Conservation (phyloP, 2,329 filamentous ascomycete genomes). For the Ophiostoma ips region DNA sequence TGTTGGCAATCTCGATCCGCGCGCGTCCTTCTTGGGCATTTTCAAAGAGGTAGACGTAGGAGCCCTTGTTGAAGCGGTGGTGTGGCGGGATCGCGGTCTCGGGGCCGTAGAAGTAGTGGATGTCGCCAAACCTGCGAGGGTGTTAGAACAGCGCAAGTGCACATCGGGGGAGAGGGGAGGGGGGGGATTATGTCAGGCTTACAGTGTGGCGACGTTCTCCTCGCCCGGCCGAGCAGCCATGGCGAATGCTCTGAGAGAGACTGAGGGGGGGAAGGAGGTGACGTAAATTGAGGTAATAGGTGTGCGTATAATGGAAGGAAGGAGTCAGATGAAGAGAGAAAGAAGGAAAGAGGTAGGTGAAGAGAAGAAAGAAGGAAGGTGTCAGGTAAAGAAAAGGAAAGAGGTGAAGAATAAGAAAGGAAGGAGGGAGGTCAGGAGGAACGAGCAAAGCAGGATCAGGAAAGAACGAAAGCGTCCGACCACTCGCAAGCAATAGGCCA, state of each 20-base stretch:
- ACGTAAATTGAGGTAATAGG: not conserved
- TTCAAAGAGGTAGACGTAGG: slow-evolving; percentile 70
- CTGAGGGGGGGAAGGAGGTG: not conserved
- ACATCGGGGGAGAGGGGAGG: not conserved
- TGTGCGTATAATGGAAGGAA: not conserved
- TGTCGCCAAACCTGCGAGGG: slow-evolving; percentile 52
- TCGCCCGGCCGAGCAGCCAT: slow-evolving; percentile 33
- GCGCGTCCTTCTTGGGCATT: slow-evolving; percentile 52
- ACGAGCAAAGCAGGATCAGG: no score
- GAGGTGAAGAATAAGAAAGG: no score
- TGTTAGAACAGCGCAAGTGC: not conserved
- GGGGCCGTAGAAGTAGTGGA: slow-evolving; percentile 68
- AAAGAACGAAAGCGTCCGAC: no score
- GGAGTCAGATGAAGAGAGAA: no score
- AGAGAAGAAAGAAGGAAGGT: no score
- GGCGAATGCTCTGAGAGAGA: not conserved
- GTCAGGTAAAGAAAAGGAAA: no score
- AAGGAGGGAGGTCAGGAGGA: no score
- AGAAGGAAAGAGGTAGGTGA: no score
- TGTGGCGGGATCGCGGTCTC: slow-evolving; percentile 54
- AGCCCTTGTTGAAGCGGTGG: slow-evolving; percentile 67
- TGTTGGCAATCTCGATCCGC: slow-evolving; percentile 63
- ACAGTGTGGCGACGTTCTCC: slow-evolving; percentile 35
- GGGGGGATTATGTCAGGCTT: slow-evolving; percentile 13
- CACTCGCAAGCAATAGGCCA: no score